Percentiles rank a stretch among this genome's conserved stretches.
phyloP scores from a whole-genome alignment of 768 basidiomycete species.

The Russula brevipes region DNA sequence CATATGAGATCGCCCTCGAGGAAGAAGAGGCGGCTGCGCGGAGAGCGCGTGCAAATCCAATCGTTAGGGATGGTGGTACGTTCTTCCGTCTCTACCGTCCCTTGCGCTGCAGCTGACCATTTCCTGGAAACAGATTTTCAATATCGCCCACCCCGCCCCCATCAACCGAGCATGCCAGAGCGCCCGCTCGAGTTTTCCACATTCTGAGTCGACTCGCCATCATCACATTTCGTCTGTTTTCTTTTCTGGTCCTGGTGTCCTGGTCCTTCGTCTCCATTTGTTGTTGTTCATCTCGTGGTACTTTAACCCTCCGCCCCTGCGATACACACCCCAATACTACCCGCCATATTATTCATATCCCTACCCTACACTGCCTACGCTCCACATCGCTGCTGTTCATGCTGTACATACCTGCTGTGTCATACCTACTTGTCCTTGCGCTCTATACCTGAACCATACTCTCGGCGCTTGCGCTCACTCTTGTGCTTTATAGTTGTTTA shows the following conservation, averaged over 20 bases:
- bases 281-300: slow-evolving; percentile 15
- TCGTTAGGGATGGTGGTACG: slow-evolving; percentile 52
- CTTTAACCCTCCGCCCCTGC: not conserved
- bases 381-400: slow-evolving; percentile 3
- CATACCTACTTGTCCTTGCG: slow-evolving; percentile 10
- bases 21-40: slow-evolving; percentile 53
- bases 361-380: not conserved
- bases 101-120: not conserved
- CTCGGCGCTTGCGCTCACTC: slow-evolving; percentile 6
- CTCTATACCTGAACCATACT: slow-evolving; percentile 17
- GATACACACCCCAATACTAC: slow-evolving; percentile 10
- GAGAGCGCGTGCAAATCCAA: slow-evolving; percentile 50
- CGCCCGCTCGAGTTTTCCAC: slow-evolving; percentile 55
- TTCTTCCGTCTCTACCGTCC: not conserved
- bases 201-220: slow-evolving; percentile 39
- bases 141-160: slow-evolving; percentile 52
- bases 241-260: not conserved
- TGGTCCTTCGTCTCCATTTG: slow-evolving; percentile 3
- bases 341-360: slow-evolving; percentile 8
- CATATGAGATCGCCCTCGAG: slow-evolving; percentile 67
- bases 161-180: slow-evolving; percentile 41
- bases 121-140: slow-evolving; percentile 48
- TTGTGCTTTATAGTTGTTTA: slow-evolving; percentile 23
- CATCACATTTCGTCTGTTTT: not conserved
- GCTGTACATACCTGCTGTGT: slow-evolving; percentile 23